Base-by-base conservation (phyloP, 2,329 filamentous ascomycete genomes). In the Penicillium nordicum region DNA sequence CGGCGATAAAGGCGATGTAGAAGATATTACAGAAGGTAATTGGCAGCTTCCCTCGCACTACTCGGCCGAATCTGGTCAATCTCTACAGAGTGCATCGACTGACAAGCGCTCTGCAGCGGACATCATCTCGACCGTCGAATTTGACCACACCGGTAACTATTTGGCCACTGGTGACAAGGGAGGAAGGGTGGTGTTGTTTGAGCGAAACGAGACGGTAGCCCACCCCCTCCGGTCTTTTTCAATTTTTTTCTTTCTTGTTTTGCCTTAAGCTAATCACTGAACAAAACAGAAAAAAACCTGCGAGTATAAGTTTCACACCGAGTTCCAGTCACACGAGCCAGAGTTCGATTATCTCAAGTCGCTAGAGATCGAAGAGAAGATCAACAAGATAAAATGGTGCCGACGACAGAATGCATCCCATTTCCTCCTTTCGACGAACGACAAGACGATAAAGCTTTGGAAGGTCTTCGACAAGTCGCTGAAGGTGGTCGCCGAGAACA, bases 301-400 rank as follows among this genome's bases (percentile, higher is more conserved):
- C 85, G 94, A 99, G 78, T 99, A 99, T 84, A 99, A 97, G 77
- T 99, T 99, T 76, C 94, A 99, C 77, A 99, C 94, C 75, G 94
- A 99, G 74, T 99, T 99, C 70, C 94, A 99, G 80, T 99, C 94
- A 68, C 94, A 99, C 80, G 94, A 99, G 75, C 94, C 94, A 62
- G 94, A 99, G 78, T 99, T 99, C 77, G 94, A 99, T 77, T 99
- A 99, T 76, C 85, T 99, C 64, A 99, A 99, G 79, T 99, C 94
- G 34, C 84, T 99, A 67, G 94, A 99, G 78, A 99, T 99, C 72
- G 94, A 99, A 83, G 94, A 99, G 79, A 99, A 99, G 81, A 99
- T 99, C 84, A 99, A 99, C 84, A 99, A 99, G 83, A 99, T 99
- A 80, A 99, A 97, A 78, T 99, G 94, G 94, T 99, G 94, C 77